A percentile compares a stretch with the other conserved stretches of the same genome.
phyloP scores from a whole-genome alignment of 1,139 yeast species.

The Lodderomyces orthopsilosis region DNA sequence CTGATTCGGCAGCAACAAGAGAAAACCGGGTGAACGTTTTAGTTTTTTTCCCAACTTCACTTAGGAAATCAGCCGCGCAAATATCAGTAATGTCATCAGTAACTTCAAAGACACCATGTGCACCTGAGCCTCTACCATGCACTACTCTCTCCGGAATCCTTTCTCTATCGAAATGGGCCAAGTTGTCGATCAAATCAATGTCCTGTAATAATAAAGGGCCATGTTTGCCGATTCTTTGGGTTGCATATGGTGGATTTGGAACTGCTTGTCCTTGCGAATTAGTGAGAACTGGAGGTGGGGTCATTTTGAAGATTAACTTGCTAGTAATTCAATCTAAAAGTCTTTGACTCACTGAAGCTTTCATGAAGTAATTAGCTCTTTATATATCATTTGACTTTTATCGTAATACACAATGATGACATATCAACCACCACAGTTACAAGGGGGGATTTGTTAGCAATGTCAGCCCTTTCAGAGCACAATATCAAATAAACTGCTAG shows the following conservation, averaged over 20 bases:
- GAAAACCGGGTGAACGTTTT: constrained; percentile 74
- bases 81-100: constrained; percentile 81
- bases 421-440: not conserved
- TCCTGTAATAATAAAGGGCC: constrained; percentile 81
- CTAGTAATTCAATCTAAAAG: no score
- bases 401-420: no score
- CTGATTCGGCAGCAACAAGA: constrained; percentile 86
- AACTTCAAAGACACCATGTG: constrained; percentile 74
- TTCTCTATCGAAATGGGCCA: constrained; percentile 84
- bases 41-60: constrained; percentile 73
- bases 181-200: constrained; percentile 69
- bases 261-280: constrained; percentile 76
- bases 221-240: constrained; percentile 68
- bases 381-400: not conserved
- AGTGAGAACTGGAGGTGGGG: constrained; percentile 47
- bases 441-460: not conserved
- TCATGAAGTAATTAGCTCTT: not conserved
- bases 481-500: not conserved
- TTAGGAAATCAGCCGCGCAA: constrained; percentile 67
- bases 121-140: constrained; percentile 89
- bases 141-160: constrained; percentile 88
- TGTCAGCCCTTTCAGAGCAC: not conserved
- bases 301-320: not conserved
- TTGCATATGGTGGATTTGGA: constrained; percentile 58
- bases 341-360: no score